phyloP scores from a whole-genome alignment of 495 filamentous ascomycete genomes.

The Bacidia gigantensis region DNA sequence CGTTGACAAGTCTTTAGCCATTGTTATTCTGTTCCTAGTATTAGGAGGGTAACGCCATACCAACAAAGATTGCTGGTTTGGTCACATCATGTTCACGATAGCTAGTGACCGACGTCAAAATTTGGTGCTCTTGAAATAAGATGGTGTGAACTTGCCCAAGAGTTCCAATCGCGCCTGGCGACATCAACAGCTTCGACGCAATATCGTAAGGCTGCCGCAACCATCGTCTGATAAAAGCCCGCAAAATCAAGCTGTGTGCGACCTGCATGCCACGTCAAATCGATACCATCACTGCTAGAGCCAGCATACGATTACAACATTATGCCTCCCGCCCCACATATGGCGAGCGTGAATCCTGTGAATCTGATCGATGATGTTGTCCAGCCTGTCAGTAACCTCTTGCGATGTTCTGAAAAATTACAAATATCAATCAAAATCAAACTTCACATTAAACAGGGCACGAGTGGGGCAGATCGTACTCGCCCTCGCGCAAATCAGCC shows the following conservation, averaged over 20 bases:
- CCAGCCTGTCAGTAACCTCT: constrained; percentile 16
- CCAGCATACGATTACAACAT: constrained; percentile 32
- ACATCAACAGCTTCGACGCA: constrained; percentile 53
- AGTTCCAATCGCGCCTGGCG: constrained; percentile 63
- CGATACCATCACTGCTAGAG: background rate
- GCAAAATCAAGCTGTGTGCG: constrained; percentile 63
- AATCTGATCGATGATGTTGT: constrained; percentile 55
- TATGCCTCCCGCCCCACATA: constrained; percentile 35
- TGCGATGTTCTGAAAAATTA: background rate
- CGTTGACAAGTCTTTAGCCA: too few relatives aligned
- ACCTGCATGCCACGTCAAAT: constrained; percentile 20
- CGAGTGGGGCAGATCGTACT: constrained; percentile 27
- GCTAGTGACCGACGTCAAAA: constrained; percentile 4
- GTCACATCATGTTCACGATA: constrained; percentile 27
- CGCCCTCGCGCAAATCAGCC: constrained; percentile 59
- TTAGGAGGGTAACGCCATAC: constrained; percentile 21
- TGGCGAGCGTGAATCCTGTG: constrained; percentile 32
- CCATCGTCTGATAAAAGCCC: constrained; percentile 73
- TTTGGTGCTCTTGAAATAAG: background rate
- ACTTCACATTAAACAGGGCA: background rate
- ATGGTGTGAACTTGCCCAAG: constrained; percentile 29
- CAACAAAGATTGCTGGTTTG: constrained; percentile 26
- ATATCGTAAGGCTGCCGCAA: constrained; percentile 47
- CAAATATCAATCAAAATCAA: background rate
- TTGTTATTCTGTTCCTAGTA: too few relatives aligned